Percentiles rank a stretch among this genome's conserved stretches.
Evolutionary conservation across 345 rosid genomes (phyloP).

Genomic region (Zanthoxylum bungeanum): DNA sequence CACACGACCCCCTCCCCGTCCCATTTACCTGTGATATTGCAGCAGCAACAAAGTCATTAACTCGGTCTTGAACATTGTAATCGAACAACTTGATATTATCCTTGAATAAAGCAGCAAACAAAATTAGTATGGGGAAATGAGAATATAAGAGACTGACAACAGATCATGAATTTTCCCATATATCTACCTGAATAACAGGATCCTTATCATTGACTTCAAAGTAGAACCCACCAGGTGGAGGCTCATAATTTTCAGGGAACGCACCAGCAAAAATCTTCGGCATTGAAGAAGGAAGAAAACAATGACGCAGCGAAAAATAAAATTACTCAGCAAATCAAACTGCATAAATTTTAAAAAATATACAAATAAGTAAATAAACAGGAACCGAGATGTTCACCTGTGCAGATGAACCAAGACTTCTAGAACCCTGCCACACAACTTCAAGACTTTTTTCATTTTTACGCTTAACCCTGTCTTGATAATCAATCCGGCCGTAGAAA

Average conservation of each 20-base stretch:
- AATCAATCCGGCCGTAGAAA: conserved; percentile 91
- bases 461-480: conserved; percentile 90
- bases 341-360: background rate
- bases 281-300: conserved; percentile 16
- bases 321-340: background rate
- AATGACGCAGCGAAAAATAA: conserved; percentile 7
- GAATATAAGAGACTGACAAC: conserved; percentile 5
- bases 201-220: conserved; percentile 80
- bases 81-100: conserved; percentile 77
- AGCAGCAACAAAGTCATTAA: conserved; percentile 87
- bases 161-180: conserved; percentile 1
- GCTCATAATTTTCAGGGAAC: conserved; percentile 87
- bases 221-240: conserved; percentile 90
- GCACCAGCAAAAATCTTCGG: conserved; percentile 93
- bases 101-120: conserved; percentile 41
- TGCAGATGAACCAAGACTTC: conserved; percentile 83
- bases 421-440: conserved; percentile 91
- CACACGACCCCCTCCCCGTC: background rate
- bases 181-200: conserved; percentile 77
- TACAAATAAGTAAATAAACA: background rate
- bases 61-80: conserved; percentile 95
- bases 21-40: conserved; percentile 78
- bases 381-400: conserved; percentile 42
- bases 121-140: conserved; percentile 18
- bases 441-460: conserved; percentile 83